These are phyloP conservation scores for Viridothelium virens DNA, from an alignment of 495 filamentous ascomycete genomes.

Conservation along the genomic window DNA sequence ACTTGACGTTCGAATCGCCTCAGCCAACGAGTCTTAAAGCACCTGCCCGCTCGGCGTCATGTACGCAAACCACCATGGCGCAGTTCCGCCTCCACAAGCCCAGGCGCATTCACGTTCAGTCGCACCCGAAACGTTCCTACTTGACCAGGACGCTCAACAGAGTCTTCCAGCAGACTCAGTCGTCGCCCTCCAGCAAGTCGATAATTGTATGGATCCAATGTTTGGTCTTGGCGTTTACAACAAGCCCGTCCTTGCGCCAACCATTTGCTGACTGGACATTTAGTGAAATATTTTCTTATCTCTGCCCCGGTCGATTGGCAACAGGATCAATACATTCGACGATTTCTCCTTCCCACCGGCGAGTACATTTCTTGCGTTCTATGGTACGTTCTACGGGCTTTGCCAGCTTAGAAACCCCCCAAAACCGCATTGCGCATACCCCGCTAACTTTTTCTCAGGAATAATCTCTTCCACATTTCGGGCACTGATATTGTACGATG, in stretches of 20 bases:
- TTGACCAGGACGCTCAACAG: constrained; percentile 92
- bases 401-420: constrained; percentile 4
- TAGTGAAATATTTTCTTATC: constrained; percentile 99
- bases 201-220: constrained; percentile 68
- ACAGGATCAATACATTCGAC: constrained; percentile 89
- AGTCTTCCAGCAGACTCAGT: constrained; percentile 92
- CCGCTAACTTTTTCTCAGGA: constrained; percentile 50
- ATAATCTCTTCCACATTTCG: constrained; percentile 97
- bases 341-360: constrained; percentile 90
- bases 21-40: constrained; percentile 13
- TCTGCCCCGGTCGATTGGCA: constrained; percentile 98
- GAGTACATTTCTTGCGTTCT: constrained; percentile 98
- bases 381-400: constrained; percentile 53
- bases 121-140: constrained; percentile 90
- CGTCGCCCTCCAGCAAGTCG: constrained; percentile 95
- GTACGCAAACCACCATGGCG: constrained; percentile 10
- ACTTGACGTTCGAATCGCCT: constrained; percentile 17
- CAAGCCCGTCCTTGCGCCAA: constrained; percentile 9
- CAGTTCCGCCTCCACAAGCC: constrained; percentile 11
- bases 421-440: background rate
- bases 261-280: constrained; percentile 25
- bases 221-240: background rate
- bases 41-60: background rate
- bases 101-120: constrained; percentile 22
- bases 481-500: constrained; percentile 98